These are phyloP conservation scores for Dioscorea dumetorum DNA, from an alignment of 106 monocot species.

Conservation along the genomic window DNA sequence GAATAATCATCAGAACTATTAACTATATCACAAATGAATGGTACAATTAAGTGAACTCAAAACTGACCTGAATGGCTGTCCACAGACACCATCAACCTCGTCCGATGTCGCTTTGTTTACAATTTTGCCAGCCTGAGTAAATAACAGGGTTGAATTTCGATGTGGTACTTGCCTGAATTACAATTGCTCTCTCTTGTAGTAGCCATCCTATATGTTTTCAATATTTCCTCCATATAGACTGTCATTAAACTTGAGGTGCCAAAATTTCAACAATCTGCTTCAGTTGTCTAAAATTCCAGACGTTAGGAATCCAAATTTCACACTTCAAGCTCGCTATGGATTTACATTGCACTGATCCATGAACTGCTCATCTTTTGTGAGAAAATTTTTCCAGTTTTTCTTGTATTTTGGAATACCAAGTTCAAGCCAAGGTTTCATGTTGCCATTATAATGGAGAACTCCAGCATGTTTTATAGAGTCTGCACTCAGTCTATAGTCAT, in stretches of 20 bases:
- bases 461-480: slow-evolving; percentile 16
- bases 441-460: slow-evolving; percentile 57
- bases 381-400: slow-evolving; percentile 51
- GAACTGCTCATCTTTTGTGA: slow-evolving; percentile 39
- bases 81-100: neutral
- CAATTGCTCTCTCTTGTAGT: neutral
- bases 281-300: neutral
- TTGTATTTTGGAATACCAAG: slow-evolving; percentile 50
- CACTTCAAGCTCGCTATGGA: slow-evolving; percentile 11
- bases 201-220: neutral
- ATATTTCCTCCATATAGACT: too few species aligned
- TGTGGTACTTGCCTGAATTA: neutral
- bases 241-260: neutral
- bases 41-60: neutral
- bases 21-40: slow-evolving; percentile 9
- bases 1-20: neutral
- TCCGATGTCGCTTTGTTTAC: neutral
- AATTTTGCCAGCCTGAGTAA: neutral
- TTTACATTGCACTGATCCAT: slow-evolving; percentile 65
- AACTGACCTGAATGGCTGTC: slow-evolving; percentile 3
- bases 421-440: slow-evolving; percentile 79
- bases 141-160: neutral
- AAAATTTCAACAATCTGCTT: slow-evolving; percentile 1
- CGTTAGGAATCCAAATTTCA: neutral
- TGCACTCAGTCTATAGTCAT: slow-evolving; percentile 31